These are phyloP conservation scores for Ustilago loliicola DNA, from an alignment of 1,284 basidiomycete species.

Conservation along the genomic window DNA sequence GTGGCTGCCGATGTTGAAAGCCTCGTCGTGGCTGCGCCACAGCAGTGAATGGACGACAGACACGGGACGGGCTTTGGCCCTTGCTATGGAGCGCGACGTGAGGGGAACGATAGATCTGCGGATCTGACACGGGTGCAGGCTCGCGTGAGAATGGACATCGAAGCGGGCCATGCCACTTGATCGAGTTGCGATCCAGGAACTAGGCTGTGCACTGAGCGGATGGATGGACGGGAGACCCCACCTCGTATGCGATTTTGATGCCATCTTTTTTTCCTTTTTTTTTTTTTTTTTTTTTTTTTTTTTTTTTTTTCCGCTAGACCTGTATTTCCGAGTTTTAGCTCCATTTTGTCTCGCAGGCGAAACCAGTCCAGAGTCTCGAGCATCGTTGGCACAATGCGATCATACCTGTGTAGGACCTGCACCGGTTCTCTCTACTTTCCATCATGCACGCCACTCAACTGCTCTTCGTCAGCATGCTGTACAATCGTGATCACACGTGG, in stretches of 20 bases:
- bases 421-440: background rate
- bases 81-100: background rate
- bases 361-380: background rate
- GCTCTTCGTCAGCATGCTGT: background rate
- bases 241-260: background rate
- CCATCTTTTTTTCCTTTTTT: background rate
- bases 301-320: too few relatives aligned
- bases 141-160: slow-evolving; percentile 4
- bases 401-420: background rate
- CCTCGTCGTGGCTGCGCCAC: background rate
- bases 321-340: too few relatives aligned
- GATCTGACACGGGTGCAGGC: slow-evolving; percentile 10
- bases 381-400: background rate
- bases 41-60: background rate
- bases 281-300: background rate
- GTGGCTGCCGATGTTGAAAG: background rate
- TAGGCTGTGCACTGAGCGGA: background rate
- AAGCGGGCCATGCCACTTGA: background rate
- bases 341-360: background rate
- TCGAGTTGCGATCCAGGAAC: background rate
- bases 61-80: slow-evolving; percentile 1
- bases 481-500: background rate
- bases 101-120: background rate
- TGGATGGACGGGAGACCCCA: background rate
- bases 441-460: background rate